A percentile compares a stretch with the other conserved stretches of the same genome.
These are phyloP conservation scores for Cyanodermella asteris DNA, from an alignment of 2,329 filamentous ascomycete genomes.

Conservation along the genomic window DNA sequence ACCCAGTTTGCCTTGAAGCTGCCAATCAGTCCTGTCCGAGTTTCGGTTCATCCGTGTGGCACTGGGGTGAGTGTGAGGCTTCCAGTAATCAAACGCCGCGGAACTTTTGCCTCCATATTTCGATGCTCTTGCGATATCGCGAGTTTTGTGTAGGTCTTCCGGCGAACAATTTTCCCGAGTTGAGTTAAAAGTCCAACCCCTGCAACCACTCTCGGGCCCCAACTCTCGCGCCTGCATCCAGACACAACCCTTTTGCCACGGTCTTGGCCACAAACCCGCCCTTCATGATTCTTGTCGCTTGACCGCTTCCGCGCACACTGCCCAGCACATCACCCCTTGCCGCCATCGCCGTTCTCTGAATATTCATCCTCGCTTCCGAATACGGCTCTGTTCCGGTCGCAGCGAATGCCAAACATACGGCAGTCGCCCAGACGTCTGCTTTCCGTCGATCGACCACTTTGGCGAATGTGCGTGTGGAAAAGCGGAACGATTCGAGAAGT, in stretches of 20 bases:
- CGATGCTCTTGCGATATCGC: too few relatives aligned
- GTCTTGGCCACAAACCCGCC: slow-evolving; percentile 6
- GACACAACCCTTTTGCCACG: slow-evolving; percentile 4
- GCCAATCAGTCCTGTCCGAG: too few relatives aligned
- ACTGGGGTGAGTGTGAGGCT: too few relatives aligned
- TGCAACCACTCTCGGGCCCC: slow-evolving; percentile 5
- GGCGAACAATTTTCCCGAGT: too few relatives aligned
- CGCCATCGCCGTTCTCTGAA: slow-evolving; percentile 7
- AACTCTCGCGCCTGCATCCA: slow-evolving; percentile 2
- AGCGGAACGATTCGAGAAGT: slow-evolving; percentile 5
- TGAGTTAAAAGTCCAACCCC: too few relatives aligned
- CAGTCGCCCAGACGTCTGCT: slow-evolving; percentile 8
- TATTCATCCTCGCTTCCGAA: slow-evolving; percentile 5
- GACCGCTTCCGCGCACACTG: slow-evolving; percentile 5
- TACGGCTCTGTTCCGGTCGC: slow-evolving; percentile 7
- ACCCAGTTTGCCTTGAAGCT: too few relatives aligned
- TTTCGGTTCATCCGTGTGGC: too few relatives aligned
- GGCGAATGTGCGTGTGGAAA: background rate
- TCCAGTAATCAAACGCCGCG: too few relatives aligned
- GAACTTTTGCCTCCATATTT: too few relatives aligned
- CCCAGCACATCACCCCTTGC: slow-evolving; percentile 7
- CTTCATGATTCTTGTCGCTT: slow-evolving; percentile 5
- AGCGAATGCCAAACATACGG: slow-evolving; percentile 7
- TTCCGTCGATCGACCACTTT: slow-evolving; percentile 5
- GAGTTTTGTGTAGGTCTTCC: too few relatives aligned